phyloP scores from a whole-genome alignment of 2,329 filamentous ascomycete genomes.

The Aspergillus texensis region DNA sequence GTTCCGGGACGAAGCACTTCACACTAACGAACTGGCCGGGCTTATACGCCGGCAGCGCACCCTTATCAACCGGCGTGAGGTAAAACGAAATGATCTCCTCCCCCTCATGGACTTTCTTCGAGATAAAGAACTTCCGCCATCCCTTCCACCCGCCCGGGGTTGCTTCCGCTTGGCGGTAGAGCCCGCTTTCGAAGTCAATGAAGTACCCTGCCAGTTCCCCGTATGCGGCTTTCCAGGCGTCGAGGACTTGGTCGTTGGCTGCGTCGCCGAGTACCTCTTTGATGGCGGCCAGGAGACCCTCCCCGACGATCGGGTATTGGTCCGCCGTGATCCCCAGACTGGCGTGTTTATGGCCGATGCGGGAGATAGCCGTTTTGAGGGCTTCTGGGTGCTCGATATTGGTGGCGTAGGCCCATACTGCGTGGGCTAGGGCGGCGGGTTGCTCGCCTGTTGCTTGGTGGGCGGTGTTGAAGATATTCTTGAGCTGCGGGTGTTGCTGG shows the following conservation, averaged over 20 bases:
- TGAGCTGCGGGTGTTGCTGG: conserved; percentile 62
- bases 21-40: conserved; percentile 76
- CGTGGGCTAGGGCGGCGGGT: conserved; percentile 66
- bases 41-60: conserved; percentile 62
- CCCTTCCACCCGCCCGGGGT: conserved; percentile 55
- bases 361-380: conserved; percentile 59
- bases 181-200: conserved; percentile 62
- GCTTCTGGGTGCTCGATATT: conserved; percentile 69
- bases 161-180: conserved; percentile 52
- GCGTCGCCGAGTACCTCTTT: conserved; percentile 66
- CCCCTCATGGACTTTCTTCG: conserved; percentile 63
- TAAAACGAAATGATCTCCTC: conserved; percentile 71
- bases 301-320: conserved; percentile 70
- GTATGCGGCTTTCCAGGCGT: conserved; percentile 72
- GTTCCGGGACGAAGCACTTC: conserved; percentile 58
- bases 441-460: conserved; percentile 70
- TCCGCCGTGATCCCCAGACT: conserved; percentile 67
- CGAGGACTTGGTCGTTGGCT: conserved; percentile 63
- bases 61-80: conserved; percentile 63
- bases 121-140: conserved; percentile 67
- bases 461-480: conserved; percentile 69
- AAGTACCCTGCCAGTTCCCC: conserved; percentile 70
- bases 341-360: conserved; percentile 74
- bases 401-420: conserved; percentile 69
- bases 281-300: conserved; percentile 67